Percentiles rank a stretch among this genome's conserved stretches.
phyloP scores from a whole-genome alignment of 2,329 filamentous ascomycete genomes.

The Sphaceloma murrayae region DNA sequence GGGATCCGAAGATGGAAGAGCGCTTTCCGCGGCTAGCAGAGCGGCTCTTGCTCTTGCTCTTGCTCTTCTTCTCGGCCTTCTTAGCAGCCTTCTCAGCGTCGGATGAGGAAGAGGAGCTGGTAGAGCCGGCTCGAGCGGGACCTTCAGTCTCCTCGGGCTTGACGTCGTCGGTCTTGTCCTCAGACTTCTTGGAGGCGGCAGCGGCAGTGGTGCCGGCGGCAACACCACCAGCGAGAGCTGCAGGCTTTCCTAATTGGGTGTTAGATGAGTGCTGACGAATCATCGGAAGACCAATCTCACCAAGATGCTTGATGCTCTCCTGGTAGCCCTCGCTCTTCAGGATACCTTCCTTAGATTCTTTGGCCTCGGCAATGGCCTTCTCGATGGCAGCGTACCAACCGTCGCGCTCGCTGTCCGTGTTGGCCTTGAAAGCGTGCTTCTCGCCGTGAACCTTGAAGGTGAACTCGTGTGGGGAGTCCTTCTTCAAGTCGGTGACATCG shows the following conservation, averaged over 20 bases:
- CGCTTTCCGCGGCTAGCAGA: slow-evolving; percentile 51
- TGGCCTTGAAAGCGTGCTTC: slow-evolving; percentile 90
- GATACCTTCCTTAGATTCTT: slow-evolving; percentile 64
- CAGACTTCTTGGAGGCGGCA: slow-evolving; percentile 32
- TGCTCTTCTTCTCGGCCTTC: slow-evolving; percentile 31
- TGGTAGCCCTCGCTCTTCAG: slow-evolving; percentile 81
- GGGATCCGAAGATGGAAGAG: slow-evolving; percentile 47
- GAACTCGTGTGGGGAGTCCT: slow-evolving; percentile 73
- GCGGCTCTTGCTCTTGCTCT: slow-evolving; percentile 53
- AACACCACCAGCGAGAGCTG: slow-evolving; percentile 28
- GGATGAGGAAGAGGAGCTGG: slow-evolving; percentile 32
- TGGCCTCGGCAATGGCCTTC: slow-evolving; percentile 73
- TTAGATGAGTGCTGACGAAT: slow-evolving; percentile 28
- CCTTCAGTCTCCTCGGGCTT: slow-evolving; percentile 32
- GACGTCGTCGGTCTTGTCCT: slow-evolving; percentile 29
- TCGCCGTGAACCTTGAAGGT: slow-evolving; percentile 73
- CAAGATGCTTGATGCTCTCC: slow-evolving; percentile 63
- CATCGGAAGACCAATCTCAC: slow-evolving; percentile 36
- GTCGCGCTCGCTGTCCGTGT: slow-evolving; percentile 66
- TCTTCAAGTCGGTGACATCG: slow-evolving; percentile 61
- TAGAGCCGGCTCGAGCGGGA: slow-evolving; percentile 33
- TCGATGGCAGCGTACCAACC: slow-evolving; percentile 84
- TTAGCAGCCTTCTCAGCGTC: slow-evolving; percentile 38
- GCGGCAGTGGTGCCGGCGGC: slow-evolving; percentile 23
- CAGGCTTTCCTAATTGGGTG: slow-evolving; percentile 32